Conservation (phyloP, 257 asterid species). For the Ilex asprella region DNA sequence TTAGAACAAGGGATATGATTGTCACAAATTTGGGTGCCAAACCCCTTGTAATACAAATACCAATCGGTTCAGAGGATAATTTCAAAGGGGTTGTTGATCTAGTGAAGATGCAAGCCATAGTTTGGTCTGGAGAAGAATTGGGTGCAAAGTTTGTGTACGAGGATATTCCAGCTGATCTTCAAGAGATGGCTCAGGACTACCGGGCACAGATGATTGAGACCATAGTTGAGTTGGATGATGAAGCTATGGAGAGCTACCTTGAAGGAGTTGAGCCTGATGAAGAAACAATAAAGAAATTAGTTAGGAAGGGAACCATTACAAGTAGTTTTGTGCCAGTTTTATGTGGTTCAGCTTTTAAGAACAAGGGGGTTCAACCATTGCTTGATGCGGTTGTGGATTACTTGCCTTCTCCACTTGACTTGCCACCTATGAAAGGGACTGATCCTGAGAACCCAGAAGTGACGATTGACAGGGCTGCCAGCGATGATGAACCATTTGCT, state of each 20-base stretch:
- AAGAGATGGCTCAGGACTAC: slow-evolving; percentile 64
- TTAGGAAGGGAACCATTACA: slow-evolving; percentile 66
- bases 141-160: slow-evolving; percentile 84
- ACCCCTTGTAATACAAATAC: slow-evolving; percentile 85
- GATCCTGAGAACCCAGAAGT: slow-evolving; percentile 86
- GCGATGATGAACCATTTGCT: slow-evolving; percentile 72
- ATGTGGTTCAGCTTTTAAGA: slow-evolving; percentile 95
- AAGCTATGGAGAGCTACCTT: slow-evolving; percentile 76
- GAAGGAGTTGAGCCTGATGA: slow-evolving; percentile 93
- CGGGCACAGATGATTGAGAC: slow-evolving; percentile 67
- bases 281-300: slow-evolving; percentile 55
- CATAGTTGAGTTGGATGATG: slow-evolving; percentile 73
- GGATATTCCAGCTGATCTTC: slow-evolving; percentile 73
- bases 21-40: slow-evolving; percentile 82
- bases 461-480: slow-evolving; percentile 42
- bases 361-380: slow-evolving; percentile 90
- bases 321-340: slow-evolving; percentile 71
- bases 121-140: slow-evolving; percentile 95
- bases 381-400: slow-evolving; percentile 88
- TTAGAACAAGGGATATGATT: slow-evolving; percentile 91
- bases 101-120: slow-evolving; percentile 68
- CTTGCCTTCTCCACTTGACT: slow-evolving; percentile 81
- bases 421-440: slow-evolving; percentile 86
- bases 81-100: slow-evolving; percentile 83
- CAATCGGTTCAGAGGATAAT: slow-evolving; percentile 80